Conservation (phyloP, 768 basidiomycete genomes). For the Phlebiopsis flavidoalba region DNA sequence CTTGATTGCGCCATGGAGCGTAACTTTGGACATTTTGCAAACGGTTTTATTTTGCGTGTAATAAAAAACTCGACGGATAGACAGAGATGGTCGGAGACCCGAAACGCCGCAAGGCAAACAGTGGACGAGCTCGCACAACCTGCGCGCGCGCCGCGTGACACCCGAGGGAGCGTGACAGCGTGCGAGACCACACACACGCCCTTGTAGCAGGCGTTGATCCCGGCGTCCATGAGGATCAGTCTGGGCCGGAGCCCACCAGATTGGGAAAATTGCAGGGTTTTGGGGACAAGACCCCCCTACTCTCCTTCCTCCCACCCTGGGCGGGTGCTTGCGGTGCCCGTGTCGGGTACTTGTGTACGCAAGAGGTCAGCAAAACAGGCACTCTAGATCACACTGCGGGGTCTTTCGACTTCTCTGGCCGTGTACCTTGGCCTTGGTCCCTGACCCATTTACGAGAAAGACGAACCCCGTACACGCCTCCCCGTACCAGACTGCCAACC, state of each 20-base stretch:
- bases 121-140: background rate
- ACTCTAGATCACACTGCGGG: background rate
- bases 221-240: too few relatives aligned
- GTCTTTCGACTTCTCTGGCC: background rate
- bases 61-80: background rate
- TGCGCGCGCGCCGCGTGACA: background rate
- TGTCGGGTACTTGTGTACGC: too few relatives aligned
- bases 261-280: background rate
- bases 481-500: background rate
- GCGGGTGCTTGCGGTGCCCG: background rate
- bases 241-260: background rate
- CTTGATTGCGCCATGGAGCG: constrained; percentile 63
- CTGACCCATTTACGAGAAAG: background rate
- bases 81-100: background rate
- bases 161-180: too few relatives aligned
- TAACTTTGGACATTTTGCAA: constrained; percentile 69
- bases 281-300: background rate
- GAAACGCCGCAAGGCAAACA: too few relatives aligned
- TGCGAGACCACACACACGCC: too few relatives aligned
- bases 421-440: background rate
- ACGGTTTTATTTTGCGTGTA: background rate
- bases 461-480: background rate
- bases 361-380: background rate
- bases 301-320: too few relatives aligned
- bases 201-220: background rate